Base-by-base conservation (phyloP, 352 stramenopile species). In the Globisporangium uncinulatum region DNA sequence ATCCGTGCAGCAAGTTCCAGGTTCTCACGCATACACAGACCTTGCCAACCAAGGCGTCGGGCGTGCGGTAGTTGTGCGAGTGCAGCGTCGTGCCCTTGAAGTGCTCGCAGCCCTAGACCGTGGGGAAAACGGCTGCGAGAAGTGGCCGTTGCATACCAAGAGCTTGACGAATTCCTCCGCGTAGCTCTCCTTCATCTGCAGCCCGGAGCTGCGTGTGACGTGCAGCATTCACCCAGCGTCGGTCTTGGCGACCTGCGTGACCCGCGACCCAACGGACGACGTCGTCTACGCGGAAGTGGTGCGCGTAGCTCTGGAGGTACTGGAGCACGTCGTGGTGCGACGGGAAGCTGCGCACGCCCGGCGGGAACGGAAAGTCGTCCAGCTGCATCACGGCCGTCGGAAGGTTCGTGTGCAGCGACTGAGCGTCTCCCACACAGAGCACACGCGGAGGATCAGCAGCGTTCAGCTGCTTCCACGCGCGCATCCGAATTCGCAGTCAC, bases 371-470 rank as follows among this genome's bases (percentile, higher is more conserved):
- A 34, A 90, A 83, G 51, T 78, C 79, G 53, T 74, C 65, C 32
- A 93, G 63, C 54, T 93, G 83, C 83, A 93, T 93, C 58, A 91
- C 83, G 11, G 79, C 61, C 7, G 79, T 91, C 45, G 83, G 83
- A n/a, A 93, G 48, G 57, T 93, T 93, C 45, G 83, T 93, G 49
- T 79, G 83, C 51, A 93, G 68, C 10, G 83, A 93, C 79, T 90
- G 31, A n/a, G 48, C 11, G 13, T 31, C 20, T 17, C 24, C 32
- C 5, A 37, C 32, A 37, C 5, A 37, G 9, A 37, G 32, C 34
- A 20, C 4, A 5, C 11, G 15, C 21, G 50, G 5, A 10, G 15
- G 10, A 32, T 37, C 21, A 15, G 39, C 1, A 39, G 14, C 17
- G 17, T 9, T 37, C 17, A 31, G 21, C n/a, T 52, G 24, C 11